Conservation (phyloP, 768 basidiomycete genomes). For the Albatrellus ellisii region DNA sequence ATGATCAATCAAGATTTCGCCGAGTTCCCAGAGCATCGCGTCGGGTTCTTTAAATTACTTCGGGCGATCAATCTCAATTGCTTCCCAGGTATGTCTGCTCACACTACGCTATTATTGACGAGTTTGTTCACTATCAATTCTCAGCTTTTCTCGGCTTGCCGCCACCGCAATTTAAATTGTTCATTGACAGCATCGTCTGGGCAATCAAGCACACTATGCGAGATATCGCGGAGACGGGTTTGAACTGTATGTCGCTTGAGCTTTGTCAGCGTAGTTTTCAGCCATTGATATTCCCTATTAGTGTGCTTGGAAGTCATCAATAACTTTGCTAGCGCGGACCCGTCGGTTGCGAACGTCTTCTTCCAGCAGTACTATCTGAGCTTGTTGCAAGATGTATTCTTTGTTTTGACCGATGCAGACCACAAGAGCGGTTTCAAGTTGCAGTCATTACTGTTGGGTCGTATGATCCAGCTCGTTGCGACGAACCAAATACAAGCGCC, state of each 20-base stretch:
- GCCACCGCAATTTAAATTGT: conserved; percentile 89
- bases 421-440: conserved; percentile 99
- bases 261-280: conserved; percentile 1
- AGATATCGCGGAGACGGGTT: conserved; percentile 87
- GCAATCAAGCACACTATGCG: conserved; percentile 99
- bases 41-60: conserved; percentile 92
- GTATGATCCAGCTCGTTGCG: conserved; percentile 89
- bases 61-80: conserved; percentile 86
- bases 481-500: conserved; percentile 68
- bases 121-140: background rate
- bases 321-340: conserved; percentile 80
- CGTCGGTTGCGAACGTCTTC: conserved; percentile 76
- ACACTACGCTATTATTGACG: background rate
- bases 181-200: conserved; percentile 98
- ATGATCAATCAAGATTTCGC: conserved; percentile 99
- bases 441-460: conserved; percentile 83
- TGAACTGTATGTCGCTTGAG: conserved; percentile 44
- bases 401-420: conserved; percentile 92
- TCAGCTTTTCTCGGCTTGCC: conserved; percentile 75
- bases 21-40: conserved; percentile 97
- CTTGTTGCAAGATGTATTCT: conserved; percentile 92
- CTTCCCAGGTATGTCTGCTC: conserved; percentile 70
- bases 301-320: conserved; percentile 92
- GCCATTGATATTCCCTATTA: conserved; percentile 18
- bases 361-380: conserved; percentile 94